Base-by-base conservation (phyloP, 176 grass and related monocot genomes). In the Paspalum notatum region DNA sequence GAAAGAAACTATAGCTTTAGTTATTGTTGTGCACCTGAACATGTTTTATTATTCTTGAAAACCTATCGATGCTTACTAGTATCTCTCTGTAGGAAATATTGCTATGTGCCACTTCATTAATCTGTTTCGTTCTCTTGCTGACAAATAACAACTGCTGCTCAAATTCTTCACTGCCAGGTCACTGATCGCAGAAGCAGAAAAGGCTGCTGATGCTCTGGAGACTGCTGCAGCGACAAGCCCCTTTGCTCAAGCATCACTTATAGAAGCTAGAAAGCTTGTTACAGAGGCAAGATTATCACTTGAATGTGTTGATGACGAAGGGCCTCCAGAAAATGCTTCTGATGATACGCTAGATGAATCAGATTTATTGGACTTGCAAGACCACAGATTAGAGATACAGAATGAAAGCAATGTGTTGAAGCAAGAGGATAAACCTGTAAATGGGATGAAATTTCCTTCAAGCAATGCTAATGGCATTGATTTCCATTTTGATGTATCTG, bases 181-280 rank as follows among this genome's bases (percentile, higher is more conserved):
- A 79, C 71, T 90, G 32, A 97, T 97, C 83, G 85, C 71, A 46
- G 91, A 97, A 90, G 92, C 92, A 26, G 90, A 94, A 40, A 97
- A 92, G 78, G 95, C 92, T 49, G 83, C 85, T 66, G 74, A 85
- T 68, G 72, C 90, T 82, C 85, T 97, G 73, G 95, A 97, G 79
- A 82, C 67, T 68, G 90, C 84, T 65, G 91, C 83, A 50, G 32
- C 71, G 0, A 91, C 53, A 15, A 97, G 80, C 66, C 90, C 83
- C 80, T 87, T 83, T 53, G 95, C 91, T 44, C 85, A 91, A 48
- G 83, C 83, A 54, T 94, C 89, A 83, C 92, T 97, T 85, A 61
- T 91, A 61, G 90, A 92, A 85, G 86, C 95, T 80, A 89, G 87
- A 72, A 87, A 83, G 61, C 81, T 97, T 80, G 91, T 97, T 85